These are phyloP conservation scores for Globisporangium spiculum DNA, from an alignment of 352 stramenopile genomes.

Conservation along the genomic window DNA sequence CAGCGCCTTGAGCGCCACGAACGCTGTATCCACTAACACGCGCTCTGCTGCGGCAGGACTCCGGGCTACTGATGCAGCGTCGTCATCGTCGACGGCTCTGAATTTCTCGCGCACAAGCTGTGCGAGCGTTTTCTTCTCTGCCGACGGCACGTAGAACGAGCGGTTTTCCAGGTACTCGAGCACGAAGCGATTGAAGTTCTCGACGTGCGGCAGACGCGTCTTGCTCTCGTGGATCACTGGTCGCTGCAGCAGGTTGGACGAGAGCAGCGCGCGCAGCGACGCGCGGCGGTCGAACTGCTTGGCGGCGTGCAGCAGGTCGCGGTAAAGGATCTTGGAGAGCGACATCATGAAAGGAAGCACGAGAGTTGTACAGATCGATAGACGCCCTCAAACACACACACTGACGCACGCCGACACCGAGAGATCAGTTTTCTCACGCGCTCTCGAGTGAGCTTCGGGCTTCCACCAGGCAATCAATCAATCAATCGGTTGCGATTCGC, in stretches of 20 bases:
- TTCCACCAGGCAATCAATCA: conserved; percentile 8
- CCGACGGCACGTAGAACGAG: conserved; percentile 69
- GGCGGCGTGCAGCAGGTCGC: conserved; percentile 56
- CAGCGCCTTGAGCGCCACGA: conserved; percentile 57
- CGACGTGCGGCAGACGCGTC: conserved; percentile 45
- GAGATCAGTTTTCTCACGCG: not conserved
- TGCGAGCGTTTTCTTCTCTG: conserved; percentile 26
- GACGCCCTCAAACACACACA: not conserved
- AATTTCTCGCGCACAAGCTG: conserved; percentile 55
- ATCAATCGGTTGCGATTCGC: not conserved
- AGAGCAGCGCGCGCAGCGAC: conserved; percentile 60
- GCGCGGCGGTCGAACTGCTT: conserved; percentile 56
- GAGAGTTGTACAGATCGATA: not conserved
- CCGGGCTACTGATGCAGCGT: not conserved
- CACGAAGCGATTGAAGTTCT: conserved; percentile 59
- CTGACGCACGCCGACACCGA: not conserved
- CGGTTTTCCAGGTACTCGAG: conserved; percentile 45
- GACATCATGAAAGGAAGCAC: conserved; percentile 27
- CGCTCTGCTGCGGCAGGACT: not conserved
- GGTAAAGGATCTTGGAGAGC: conserved; percentile 57
- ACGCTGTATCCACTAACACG: conserved; percentile 50
- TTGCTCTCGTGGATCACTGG: conserved; percentile 26
- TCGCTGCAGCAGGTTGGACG: conserved; percentile 53
- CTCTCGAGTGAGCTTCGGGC: not conserved
- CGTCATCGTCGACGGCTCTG: conserved; percentile 16